These are phyloP conservation scores for Emericellopsis atlantica DNA, from an alignment of 2,329 filamentous ascomycete species.

Conservation along the genomic window DNA sequence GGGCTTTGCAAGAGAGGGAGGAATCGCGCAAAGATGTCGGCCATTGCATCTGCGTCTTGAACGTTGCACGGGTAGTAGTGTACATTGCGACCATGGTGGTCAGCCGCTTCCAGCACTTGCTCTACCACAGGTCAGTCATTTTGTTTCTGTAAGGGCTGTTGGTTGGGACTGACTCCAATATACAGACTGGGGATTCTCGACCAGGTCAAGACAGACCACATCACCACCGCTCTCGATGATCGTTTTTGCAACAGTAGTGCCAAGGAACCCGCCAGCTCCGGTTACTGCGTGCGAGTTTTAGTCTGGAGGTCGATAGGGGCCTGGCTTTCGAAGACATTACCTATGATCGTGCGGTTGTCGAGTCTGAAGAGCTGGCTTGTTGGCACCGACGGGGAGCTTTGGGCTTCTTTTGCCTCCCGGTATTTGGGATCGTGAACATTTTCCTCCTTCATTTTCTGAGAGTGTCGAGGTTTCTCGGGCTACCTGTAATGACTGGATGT, in stretches of 20 bases:
- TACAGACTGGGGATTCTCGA: conserved; percentile 4
- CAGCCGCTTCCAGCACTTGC: background rate
- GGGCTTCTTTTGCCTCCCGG: background rate
- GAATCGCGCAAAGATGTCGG: conserved; percentile 7
- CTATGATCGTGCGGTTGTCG: background rate
- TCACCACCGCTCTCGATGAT: conserved; percentile 18
- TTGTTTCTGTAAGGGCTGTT: background rate
- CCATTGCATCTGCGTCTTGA: conserved; percentile 7
- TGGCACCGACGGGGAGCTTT: background rate
- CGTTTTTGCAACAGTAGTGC: background rate
- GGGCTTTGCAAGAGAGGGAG: conserved; percentile 9
- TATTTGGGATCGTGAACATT: background rate
- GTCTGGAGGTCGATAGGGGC: background rate
- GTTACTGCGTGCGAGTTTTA: background rate
- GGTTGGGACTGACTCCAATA: conserved; percentile 8
- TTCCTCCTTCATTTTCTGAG: too few species aligned
- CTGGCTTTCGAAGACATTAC: background rate
- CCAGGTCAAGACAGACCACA: conserved; percentile 16
- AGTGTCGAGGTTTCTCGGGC: too few species aligned
- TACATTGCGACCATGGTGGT: conserved; percentile 4
- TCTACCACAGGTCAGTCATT: background rate
- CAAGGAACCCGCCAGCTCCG: conserved; percentile 1
- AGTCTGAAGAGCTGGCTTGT: background rate
- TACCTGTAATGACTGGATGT: too few species aligned
- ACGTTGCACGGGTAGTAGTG: conserved; percentile 12